Conservation (phyloP, 768 basidiomycete species). For the Mycena galopus region DNA sequence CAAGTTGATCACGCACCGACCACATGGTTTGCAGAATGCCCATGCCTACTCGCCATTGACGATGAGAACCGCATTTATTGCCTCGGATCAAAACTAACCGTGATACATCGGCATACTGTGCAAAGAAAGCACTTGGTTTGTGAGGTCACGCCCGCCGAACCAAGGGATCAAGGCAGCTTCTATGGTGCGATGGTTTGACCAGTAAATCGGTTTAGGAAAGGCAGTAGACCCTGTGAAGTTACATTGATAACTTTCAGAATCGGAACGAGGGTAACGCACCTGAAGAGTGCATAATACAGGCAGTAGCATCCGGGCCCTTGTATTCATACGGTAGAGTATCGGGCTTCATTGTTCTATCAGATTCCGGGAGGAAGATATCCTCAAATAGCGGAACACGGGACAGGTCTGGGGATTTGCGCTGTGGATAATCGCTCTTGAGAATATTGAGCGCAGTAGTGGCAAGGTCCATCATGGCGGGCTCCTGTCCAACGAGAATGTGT, state of each 20-base stretch:
- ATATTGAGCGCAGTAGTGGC: too few relatives aligned
- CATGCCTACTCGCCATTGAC: conserved; percentile 9
- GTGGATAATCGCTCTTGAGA: too few relatives aligned
- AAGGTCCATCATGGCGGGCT: too few relatives aligned
- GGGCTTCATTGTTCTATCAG: neutral
- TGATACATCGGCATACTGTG: conserved; percentile 40
- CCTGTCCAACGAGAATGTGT: too few relatives aligned
- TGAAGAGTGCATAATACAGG: conserved; percentile 50
- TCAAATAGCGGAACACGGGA: conserved; percentile 39
- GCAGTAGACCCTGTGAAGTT: conserved; percentile 33
- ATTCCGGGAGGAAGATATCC: conserved; percentile 32
- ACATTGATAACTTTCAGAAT: neutral
- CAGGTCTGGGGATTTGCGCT: too few relatives aligned
- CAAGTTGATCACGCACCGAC: conserved; percentile 18
- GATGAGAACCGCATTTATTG: neutral
- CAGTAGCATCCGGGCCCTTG: conserved; percentile 14
- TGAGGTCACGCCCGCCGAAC: conserved; percentile 44
- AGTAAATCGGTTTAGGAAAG: conserved; percentile 40
- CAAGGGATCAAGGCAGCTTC: conserved; percentile 31
- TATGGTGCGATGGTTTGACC: conserved; percentile 19
- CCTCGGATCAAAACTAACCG: conserved; percentile 17
- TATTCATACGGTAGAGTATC: conserved; percentile 24
- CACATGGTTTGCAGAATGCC: conserved; percentile 29
- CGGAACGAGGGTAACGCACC: conserved; percentile 24
- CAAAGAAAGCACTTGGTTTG: conserved; percentile 35